Evolutionary conservation across 1,139 yeast species (phyloP), one percentile per base, ranked within the genome.

Genomic region (Yamadazyma diddensiae): DNA sequence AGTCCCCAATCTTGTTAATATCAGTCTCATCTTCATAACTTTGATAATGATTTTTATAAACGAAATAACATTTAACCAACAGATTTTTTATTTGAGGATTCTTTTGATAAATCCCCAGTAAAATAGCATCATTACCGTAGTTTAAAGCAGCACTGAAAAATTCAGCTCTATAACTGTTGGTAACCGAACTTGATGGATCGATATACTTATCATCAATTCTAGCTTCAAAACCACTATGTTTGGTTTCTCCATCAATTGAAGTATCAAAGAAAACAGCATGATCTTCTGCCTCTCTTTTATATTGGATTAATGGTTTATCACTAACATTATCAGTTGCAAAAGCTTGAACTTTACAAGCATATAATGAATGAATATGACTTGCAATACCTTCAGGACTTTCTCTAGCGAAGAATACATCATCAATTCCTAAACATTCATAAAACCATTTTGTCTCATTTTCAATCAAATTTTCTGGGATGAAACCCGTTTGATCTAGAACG

Each of bases 261-360:
- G 94, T 79, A 55, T 87, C 95, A 56, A 92, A 87, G 60, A 84
- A 92, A 17, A 88, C 94, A 1, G 96, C 97, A 52, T 88, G 95
- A 55, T 84, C 92, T 12, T 78, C 83, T 31, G 77, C 75, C 57
- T 85, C 94, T 41, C 86, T 70, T 54, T 75, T 78, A 56, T 85
- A 82, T 39, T 81, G 85, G 47, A 86, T 80, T 46, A 79, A 73
- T 11, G 87, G 78, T 35, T 34, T 35, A 30, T 55, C 57, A 14
- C 47, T 48, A 11, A 52, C 45, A 28, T 53, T 55, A 14, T 49
- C 53, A 21, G 50, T 47, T 18, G 71, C 55, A 57, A 73, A 87
- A 11, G 97, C 95, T 47, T 92, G 94, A 37, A 92, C 77, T 58
- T 92, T 92, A 42, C 97, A 92, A 24, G 96, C 87, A 59, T 90